These are phyloP conservation scores for Penicillium roqueforti DNA, from an alignment of 495 filamentous ascomycete species.

Conservation along the genomic window DNA sequence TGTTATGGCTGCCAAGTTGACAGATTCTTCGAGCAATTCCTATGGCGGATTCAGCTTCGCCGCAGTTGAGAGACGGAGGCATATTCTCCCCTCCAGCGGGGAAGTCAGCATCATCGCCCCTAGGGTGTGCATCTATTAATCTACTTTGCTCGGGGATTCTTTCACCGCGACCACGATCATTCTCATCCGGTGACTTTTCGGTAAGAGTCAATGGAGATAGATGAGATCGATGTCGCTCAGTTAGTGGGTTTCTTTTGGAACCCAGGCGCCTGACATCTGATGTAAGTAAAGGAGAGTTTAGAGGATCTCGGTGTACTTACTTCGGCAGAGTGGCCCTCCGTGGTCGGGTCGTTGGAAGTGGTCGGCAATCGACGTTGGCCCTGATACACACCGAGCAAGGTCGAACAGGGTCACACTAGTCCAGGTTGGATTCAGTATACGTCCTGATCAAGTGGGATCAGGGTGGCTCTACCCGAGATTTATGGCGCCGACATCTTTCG, in stretches of 20 bases:
- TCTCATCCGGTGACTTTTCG: not conserved
- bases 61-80: slow-evolving; percentile 12
- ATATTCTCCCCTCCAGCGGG: not conserved
- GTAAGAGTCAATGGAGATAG: not conserved
- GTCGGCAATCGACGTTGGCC: slow-evolving; percentile 25
- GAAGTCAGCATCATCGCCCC: not conserved
- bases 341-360: not conserved
- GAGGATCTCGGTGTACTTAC: slow-evolving; percentile 1
- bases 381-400: slow-evolving; percentile 29
- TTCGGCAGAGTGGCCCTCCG: slow-evolving; percentile 6
- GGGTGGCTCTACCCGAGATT: slow-evolving; percentile 21
- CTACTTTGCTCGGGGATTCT: not conserved
- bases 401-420: slow-evolving; percentile 29
- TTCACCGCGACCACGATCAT: not conserved
- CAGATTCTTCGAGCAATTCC: slow-evolving; percentile 27
- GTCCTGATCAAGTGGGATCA: not conserved
- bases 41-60: slow-evolving; percentile 24
- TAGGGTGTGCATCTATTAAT: not conserved
- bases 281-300: not conserved
- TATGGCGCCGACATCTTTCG: slow-evolving; percentile 30
- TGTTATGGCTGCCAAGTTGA: slow-evolving; percentile 20
- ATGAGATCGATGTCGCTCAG: not conserved
- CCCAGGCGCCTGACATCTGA: not conserved
- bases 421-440: not conserved
- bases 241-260: not conserved